A percentile compares a stretch with the other conserved stretches of the same genome.
These are phyloP conservation scores for Penstemon barbatus DNA, from an alignment of 257 asterid species.

Conservation along the genomic window DNA sequence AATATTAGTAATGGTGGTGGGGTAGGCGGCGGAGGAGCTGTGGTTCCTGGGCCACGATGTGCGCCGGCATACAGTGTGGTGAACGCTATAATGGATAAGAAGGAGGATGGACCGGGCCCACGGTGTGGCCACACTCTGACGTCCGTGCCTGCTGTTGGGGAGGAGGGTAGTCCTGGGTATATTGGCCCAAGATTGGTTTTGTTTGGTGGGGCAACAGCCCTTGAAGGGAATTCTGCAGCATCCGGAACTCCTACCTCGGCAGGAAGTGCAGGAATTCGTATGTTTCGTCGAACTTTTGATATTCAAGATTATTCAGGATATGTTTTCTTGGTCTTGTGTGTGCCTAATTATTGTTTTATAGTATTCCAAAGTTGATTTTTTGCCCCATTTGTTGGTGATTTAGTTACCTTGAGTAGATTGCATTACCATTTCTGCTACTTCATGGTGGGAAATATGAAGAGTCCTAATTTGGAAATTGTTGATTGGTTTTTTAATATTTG, in stretches of 20 bases:
- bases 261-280: constrained; percentile 99
- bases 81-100: constrained; percentile 74
- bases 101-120: constrained; percentile 97
- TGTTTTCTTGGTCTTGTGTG: constrained; percentile 9
- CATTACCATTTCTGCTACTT: constrained; percentile 8
- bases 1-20: constrained; percentile 28
- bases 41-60: constrained; percentile 73
- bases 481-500: neutral
- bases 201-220: constrained; percentile 98
- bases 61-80: constrained; percentile 83
- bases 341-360: neutral
- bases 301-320: constrained; percentile 8
- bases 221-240: constrained; percentile 92
- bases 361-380: neutral
- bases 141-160: constrained; percentile 94
- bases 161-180: constrained; percentile 83
- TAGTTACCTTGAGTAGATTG: constrained; percentile 17
- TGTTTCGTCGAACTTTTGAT: constrained; percentile 31
- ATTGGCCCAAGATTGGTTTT: constrained; percentile 85
- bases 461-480: constrained; percentile 4
- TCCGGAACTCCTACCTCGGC: constrained; percentile 96
- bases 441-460: constrained; percentile 7
- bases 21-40: constrained; percentile 37
- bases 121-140: constrained; percentile 98
- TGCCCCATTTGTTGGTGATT: constrained; percentile 14